A percentile compares a stretch with the other conserved stretches of the same genome.
Conservation (phyloP, 169 alveolate species). For the Plasmodium chabaudi region DNA sequence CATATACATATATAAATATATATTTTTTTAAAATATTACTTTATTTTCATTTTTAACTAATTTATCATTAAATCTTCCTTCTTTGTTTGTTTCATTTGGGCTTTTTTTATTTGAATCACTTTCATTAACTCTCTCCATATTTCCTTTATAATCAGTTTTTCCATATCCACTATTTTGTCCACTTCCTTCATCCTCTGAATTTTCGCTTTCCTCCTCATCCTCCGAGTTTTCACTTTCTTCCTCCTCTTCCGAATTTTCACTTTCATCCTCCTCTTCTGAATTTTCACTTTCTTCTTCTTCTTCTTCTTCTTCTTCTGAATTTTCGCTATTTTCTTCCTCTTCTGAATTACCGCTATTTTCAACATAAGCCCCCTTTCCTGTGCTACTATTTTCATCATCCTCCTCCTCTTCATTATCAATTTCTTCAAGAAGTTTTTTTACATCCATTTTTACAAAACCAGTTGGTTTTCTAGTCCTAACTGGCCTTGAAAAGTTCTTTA, state of each 20-base stretch:
- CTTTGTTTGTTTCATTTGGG: slow-evolving; percentile 16
- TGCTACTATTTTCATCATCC: neutral
- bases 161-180: neutral
- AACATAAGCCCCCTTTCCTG: neutral
- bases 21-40: too few species aligned
- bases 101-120: slow-evolving; percentile 19
- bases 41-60: slow-evolving; percentile 1
- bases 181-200: neutral
- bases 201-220: neutral
- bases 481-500: slow-evolving; percentile 5
- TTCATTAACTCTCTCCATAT: neutral
- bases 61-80: neutral
- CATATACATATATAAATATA: too few species aligned
- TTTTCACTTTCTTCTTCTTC: neutral
- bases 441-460: slow-evolving; percentile 58
- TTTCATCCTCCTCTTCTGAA: neutral
- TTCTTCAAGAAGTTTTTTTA: slow-evolving; percentile 23
- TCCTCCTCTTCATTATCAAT: slow-evolving; percentile 25
- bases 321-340: neutral
- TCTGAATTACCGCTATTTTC: neutral
- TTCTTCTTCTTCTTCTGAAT: neutral
- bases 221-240: neutral
- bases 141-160: neutral
- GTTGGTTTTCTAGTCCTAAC: slow-evolving; percentile 47
- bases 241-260: slow-evolving; percentile 6